phyloP scores from a whole-genome alignment of 2,329 filamentous ascomycete genomes.

The Exophiala xenobiotica region DNA sequence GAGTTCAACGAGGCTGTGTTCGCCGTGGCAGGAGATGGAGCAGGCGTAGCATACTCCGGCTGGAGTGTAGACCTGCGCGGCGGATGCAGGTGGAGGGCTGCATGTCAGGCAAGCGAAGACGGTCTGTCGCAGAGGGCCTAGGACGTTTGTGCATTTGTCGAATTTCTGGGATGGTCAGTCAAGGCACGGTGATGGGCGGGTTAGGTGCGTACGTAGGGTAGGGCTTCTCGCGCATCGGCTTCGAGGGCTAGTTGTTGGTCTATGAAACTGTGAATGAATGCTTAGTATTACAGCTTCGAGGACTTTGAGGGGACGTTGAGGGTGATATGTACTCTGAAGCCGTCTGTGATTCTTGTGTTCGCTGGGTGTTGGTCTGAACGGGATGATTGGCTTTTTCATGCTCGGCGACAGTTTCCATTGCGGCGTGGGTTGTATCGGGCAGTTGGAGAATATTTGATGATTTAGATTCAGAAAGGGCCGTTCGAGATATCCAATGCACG shows the following conservation, averaged over 20 bases:
- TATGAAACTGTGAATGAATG: constrained; percentile 58
- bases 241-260: constrained; percentile 86
- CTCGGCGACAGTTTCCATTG: constrained; percentile 17
- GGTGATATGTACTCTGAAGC: constrained; percentile 62
- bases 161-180: constrained; percentile 65
- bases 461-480: no score
- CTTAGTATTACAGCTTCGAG: constrained; percentile 1
- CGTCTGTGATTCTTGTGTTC: constrained; percentile 66
- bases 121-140: constrained; percentile 81
- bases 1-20: constrained; percentile 91
- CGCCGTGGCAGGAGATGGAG: constrained; percentile 93
- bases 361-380: constrained; percentile 2
- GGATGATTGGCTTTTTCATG: constrained; percentile 3
- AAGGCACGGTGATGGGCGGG: neutral
- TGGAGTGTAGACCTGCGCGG: constrained; percentile 63
- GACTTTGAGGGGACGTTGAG: neutral
- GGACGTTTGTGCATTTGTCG: constrained; percentile 84
- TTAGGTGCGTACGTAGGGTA: constrained; percentile 72
- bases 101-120: constrained; percentile 94
- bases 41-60: constrained; percentile 96
- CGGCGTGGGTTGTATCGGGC: neutral
- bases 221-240: constrained; percentile 87
- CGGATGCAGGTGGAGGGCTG: constrained; percentile 70
- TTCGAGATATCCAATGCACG: no score
- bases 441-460: neutral